Base-by-base conservation (phyloP, 2,329 filamentous ascomycete genomes). In the Aaosphaeria pasadenensis region DNA sequence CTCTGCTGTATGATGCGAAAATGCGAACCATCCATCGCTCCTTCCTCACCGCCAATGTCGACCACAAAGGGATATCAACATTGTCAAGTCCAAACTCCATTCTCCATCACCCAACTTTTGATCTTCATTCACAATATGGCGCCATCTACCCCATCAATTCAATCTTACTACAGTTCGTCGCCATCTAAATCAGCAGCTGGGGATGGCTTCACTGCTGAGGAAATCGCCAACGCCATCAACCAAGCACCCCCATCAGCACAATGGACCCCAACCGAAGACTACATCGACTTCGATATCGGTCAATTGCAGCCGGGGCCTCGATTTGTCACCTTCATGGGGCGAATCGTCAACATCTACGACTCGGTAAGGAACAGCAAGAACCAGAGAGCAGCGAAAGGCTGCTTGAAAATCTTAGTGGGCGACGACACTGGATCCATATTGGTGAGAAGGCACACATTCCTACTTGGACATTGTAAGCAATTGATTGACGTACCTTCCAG, bases 271-370 rank as follows among this genome's bases (percentile, higher is more conserved):
- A 59, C 66, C 3, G 66, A 73, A 11, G 63, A 71, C 6, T 82
- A 82, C 47, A 70, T 78, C 47, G 71, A 77, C 49, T 60, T 71
- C 1, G 61, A 70, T 4, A 79, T 84, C 31, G 70, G 65, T 5
- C 60, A 74, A 4, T 67, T 85, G 1, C 53, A 76, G 33, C 69
- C 76, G 2, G 82, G 82, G 0, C 77, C 77, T 0, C 67, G 67
- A 31, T 69, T 75, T 44, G 74, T 83, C 30, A 71, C 71, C 3
- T 78, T 85, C 48, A 74, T 71, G 33, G 82, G 82, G 1, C 71
- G 82, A 30, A 62, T 85, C 9, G 78, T 81, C 7, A 84, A 84
- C 59, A 74, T 82, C 52, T 76, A 68, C 42, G 70, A 79, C 30
- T 64, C 73, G 5, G 57, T 61, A 7, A 75, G 72, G 24, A 66